Base-by-base conservation (phyloP, 2,329 filamentous ascomycete species). In the Trichoderma sp. region DNA sequence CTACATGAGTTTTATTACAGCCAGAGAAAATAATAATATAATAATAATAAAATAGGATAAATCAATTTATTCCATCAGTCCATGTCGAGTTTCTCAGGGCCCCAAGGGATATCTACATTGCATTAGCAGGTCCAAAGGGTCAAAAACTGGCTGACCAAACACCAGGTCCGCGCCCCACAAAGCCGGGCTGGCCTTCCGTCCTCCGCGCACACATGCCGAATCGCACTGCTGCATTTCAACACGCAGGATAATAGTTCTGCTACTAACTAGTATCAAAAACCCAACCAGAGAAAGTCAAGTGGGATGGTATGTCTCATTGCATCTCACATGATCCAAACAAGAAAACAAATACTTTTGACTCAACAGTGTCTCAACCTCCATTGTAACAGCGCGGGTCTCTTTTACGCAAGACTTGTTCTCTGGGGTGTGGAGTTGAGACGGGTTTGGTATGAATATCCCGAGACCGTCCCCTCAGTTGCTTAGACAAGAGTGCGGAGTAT, bases 361-460 rank as follows among this genome's bases (percentile, higher is more conserved):
- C 39, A 18, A 34, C 4, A 34, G 39, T 43, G 39, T 43, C 39
- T 43, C 39, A 43, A n/a, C 39, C 16, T 43, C 39, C 7, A 43
- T 43, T 43, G 39, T 43, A 43, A 43, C 39, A 43, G 39, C 18
- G 6, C n/a, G 10, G 16, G 39, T 43, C 18, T 43, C 18, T 8
- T 43, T 43, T 43, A 43, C 13, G 51, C 39, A 21, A 39, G 28
- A 55, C 11, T 26, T 28, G 55, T 21, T 49, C 11, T 16, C 5
- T 1, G 6, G 16, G 39, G 6, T 21, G 51, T 34, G 34, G 61
- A 26, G 30, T 43, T 66, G 63, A 66, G 63, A 66, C 63, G 55
- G 61, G 39, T 43, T 34, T 56, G 61, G 61, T 49, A 66, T 66
- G 52, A 55, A 49, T n/a, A 13, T 46, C 52, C 61, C 61, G 61